Conservation (phyloP, 2,329 filamentous ascomycete species). For the Esteya vermicola region DNA sequence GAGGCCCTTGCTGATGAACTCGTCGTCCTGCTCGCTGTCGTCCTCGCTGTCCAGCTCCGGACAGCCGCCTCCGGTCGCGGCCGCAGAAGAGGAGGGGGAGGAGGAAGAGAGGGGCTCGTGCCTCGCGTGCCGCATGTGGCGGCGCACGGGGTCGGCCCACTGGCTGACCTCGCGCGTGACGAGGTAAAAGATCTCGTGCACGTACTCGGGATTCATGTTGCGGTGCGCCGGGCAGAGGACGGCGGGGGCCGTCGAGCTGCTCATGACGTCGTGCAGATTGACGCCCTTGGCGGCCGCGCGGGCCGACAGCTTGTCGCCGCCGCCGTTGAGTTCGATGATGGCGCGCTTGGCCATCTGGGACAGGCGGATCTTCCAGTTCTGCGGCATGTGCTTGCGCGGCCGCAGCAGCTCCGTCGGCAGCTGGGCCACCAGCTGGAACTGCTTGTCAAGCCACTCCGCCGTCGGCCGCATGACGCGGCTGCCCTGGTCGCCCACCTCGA, state of each 20-base stretch:
- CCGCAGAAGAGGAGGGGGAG: too few species aligned
- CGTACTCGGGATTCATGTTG: conserved; percentile 11
- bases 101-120: too few species aligned
- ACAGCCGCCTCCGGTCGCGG: too few species aligned
- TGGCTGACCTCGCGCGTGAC: conserved; percentile 19
- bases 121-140: conserved; percentile 1
- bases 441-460: conserved; percentile 4
- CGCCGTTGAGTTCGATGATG: conserved; percentile 4
- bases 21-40: background rate
- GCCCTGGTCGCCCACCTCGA: too few species aligned
- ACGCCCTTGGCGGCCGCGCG: conserved; percentile 6
- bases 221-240: conserved; percentile 11
- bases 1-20: background rate
- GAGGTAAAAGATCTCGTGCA: conserved; percentile 10
- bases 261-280: background rate
- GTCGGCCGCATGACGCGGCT: conserved; percentile 2
- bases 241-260: conserved; percentile 5
- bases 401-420: conserved; percentile 4
- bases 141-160: conserved; percentile 8
- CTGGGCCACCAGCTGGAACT: conserved; percentile 3
- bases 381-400: conserved; percentile 11
- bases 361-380: conserved; percentile 19
- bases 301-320: conserved; percentile 3
- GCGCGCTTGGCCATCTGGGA: conserved; percentile 12
- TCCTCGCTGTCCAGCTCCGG: background rate